Evolutionary conservation across 2,329 filamentous ascomycete species (phyloP).

Genomic region (Thielaviopsis populi): DNA sequence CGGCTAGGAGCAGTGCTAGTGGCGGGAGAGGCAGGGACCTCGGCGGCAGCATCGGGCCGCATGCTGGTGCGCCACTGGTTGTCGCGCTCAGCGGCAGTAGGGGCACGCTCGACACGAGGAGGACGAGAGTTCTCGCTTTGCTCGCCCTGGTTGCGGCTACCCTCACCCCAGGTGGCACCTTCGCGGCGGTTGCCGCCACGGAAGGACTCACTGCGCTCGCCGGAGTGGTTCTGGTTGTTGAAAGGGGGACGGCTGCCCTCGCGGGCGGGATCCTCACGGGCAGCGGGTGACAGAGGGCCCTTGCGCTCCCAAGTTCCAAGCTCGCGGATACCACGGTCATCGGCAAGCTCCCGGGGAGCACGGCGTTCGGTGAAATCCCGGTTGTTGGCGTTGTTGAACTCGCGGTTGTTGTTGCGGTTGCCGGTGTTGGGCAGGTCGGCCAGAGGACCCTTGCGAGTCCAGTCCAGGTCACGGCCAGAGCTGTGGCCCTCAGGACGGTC

Average conservation of each 20-base stretch:
- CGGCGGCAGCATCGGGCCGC: slow-evolving; percentile 66
- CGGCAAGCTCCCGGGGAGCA: slow-evolving; percentile 39
- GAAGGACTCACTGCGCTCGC: slow-evolving; percentile 41
- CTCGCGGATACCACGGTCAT: slow-evolving; percentile 65
- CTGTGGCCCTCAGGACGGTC: slow-evolving; percentile 32
- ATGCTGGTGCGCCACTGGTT: slow-evolving; percentile 87
- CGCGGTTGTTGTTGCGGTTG: slow-evolving; percentile 28
- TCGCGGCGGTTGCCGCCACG: slow-evolving; percentile 51
- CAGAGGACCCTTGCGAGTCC: slow-evolving; percentile 84
- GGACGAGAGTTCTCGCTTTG: slow-evolving; percentile 66
- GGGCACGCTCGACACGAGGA: slow-evolving; percentile 59
- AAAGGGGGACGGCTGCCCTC: slow-evolving; percentile 39
- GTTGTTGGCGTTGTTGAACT: slow-evolving; percentile 39
- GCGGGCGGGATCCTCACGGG: slow-evolving; percentile 39
- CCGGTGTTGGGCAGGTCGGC: slow-evolving; percentile 47
- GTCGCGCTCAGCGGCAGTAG: slow-evolving; percentile 82
- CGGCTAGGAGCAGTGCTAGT: slow-evolving; percentile 41
- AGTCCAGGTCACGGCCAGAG: slow-evolving; percentile 66
- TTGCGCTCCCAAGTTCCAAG: slow-evolving; percentile 90
- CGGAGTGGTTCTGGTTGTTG: slow-evolving; percentile 28
- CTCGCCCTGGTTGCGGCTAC: slow-evolving; percentile 36
- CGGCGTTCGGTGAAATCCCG: slow-evolving; percentile 44
- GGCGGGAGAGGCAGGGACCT: slow-evolving; percentile 46
- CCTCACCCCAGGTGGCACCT: slow-evolving; percentile 63
- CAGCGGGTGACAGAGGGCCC: slow-evolving; percentile 67